Evolutionary conservation across 2,329 filamentous ascomycete species (phyloP), one percentile per base, ranked within the genome.

Genomic region (Penicillium brevicompactum): DNA sequence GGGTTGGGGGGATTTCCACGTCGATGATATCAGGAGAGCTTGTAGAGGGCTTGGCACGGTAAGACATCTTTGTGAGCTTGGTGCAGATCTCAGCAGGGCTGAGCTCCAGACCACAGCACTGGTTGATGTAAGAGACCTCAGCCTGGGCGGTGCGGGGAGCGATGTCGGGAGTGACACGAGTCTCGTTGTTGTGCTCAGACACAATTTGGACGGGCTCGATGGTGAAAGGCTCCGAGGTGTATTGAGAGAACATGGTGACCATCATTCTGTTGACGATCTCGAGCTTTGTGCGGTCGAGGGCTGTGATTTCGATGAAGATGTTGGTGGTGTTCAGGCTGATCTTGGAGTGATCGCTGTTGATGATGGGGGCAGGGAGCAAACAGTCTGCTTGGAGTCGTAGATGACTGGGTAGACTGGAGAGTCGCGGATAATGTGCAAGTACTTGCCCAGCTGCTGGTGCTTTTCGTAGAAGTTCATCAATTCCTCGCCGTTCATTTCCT

Each of bases 271-370:
- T 91, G 58, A 97, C 93, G 62, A 99, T 91, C 66, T 97, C 92
- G 43, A 97, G 84, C 80, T 99, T 99, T 27, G 95, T 99, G 71
- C 89, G 87, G 73, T 99, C 94, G 40, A 92, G 93, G 40, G 92
- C 95, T 7, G 94, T 99, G 68, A 96, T 92, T 76, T 99, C 94
- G 73, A 99, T 95, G 76, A 99, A 90, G 69, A 99, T 86, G 69
- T 99, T 97, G 70, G 84, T 93, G 55, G 92, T 97, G 72, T 95
- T 80, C 43, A 95, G 79, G 7, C 87, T 91, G 72, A 99, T 99
- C 78, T 99, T 99, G 68, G 92, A 97, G 78, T 94, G 92, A 70
- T 99, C 86, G 68, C 92, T 87, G 79, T 99, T 99, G 82, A 99
- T 99, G 67, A 99, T 97, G 16, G 94, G 1, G 94, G 94, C 67